Base-by-base conservation (phyloP, 2,329 filamentous ascomycete species). In the Davidsoniella virescens region DNA sequence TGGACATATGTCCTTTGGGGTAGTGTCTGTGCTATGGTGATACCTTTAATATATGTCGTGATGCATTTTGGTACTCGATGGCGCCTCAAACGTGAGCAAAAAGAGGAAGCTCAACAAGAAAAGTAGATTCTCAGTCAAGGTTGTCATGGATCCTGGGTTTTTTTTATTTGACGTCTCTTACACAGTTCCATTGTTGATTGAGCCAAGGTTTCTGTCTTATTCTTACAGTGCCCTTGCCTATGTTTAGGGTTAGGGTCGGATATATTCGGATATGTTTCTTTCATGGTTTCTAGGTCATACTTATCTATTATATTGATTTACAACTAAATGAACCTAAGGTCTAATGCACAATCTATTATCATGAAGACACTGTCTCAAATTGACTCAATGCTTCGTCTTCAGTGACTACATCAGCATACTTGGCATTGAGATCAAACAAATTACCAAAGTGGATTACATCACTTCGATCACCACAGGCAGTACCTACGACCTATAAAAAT, bases 351-450 rank as follows among this genome's bases (percentile, higher is more conserved):
- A 33, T 12, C 14, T 14, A 43, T 12, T 14, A 5, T 3, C 6
- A 14, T 23, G 39, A 42, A 12, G 39, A 17, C 17, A 9, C 6
- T 16, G 10, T 4, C 9, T 9, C 16, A 41, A 25, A 26, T 9
- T 16, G 25, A 33, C 20, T 25, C 4, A 69, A 53, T 1, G 67
- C 67, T 43, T 70, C 66, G 6, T 57, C 59, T 49, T 69, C 67
- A 2, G 56, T 52, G 0, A 71, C 64, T 1, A 70, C 67, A 55
- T 71, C 68, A 1, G 64, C 67, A 57, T 70, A 69, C 55, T 70
- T 70, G 3, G 67, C 63, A 53, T 68, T 60, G 46, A 70, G 60
- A 52, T 70, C 68, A 50, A 69, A 67, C 3, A 70, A 57, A 54
- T 68, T 71, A 2, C 64, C 63, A 16, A 64, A 60, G 47, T 70